Evolutionary conservation across 768 basidiomycete genomes (phyloP).

Genomic region (Collybia sordida): DNA sequence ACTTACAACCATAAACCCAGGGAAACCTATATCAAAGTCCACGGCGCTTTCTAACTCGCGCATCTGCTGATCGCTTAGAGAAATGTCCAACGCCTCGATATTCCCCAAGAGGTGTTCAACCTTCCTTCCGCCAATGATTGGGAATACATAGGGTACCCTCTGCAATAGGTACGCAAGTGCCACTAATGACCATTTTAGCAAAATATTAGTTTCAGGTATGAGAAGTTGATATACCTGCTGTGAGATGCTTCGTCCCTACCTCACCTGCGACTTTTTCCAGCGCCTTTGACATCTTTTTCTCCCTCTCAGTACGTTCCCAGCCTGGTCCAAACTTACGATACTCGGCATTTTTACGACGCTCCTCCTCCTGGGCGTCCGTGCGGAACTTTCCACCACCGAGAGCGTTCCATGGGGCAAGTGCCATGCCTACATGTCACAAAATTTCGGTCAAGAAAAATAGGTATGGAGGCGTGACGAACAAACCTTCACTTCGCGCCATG

Average conservation of each 20-base stretch:
- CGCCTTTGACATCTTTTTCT: constrained; percentile 39
- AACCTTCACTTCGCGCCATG: constrained; percentile 28
- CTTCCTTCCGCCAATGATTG: constrained; percentile 48
- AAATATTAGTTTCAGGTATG: neutral
- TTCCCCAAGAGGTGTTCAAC: constrained; percentile 51
- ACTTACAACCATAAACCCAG: constrained; percentile 26
- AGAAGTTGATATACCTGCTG: constrained; percentile 35
- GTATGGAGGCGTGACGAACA: constrained; percentile 14
- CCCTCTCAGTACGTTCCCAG: constrained; percentile 48
- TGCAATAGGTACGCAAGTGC: constrained; percentile 55
- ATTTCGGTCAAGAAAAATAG: constrained; percentile 12
- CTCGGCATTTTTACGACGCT: constrained; percentile 40
- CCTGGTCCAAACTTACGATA: constrained; percentile 13
- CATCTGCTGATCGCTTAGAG: constrained; percentile 42
- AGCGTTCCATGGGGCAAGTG: constrained; percentile 33
- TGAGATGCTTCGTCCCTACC: constrained; percentile 46
- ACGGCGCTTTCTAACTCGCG: constrained; percentile 36
- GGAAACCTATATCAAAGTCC: constrained; percentile 47
- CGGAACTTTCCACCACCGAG: constrained; percentile 45
- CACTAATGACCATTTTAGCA: constrained; percentile 23
- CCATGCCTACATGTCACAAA: constrained; percentile 33
- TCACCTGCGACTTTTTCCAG: constrained; percentile 52
- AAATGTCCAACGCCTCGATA: constrained; percentile 45
- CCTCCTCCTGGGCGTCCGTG: constrained; percentile 45
- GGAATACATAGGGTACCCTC: constrained; percentile 53